A percentile compares a stretch with the other conserved stretches of the same genome.
Evolutionary conservation across 2,329 filamentous ascomycete species (phyloP).

Genomic region (Apiospora malaysiana): DNA sequence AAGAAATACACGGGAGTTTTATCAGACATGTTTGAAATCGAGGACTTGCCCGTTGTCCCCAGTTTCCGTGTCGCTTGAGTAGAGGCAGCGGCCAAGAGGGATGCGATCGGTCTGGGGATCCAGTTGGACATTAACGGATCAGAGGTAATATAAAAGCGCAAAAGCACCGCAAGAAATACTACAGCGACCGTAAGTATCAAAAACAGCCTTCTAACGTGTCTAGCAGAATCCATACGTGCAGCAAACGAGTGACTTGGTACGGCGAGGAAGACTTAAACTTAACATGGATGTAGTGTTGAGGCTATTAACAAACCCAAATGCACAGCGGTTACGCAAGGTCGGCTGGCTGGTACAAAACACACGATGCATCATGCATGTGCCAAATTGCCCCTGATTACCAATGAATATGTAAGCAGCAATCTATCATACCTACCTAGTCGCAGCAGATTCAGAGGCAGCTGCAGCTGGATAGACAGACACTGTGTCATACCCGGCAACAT

Average conservation of each 20-base stretch:
- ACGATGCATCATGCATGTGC: not conserved
- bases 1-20: slow-evolving; percentile 55
- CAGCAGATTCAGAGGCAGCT: not conserved
- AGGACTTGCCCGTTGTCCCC: not conserved
- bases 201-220: not conserved
- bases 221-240: not conserved
- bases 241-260: not conserved
- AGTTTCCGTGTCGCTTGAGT: not conserved
- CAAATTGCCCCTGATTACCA: slow-evolving; percentile 33
- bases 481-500: too few relatives aligned
- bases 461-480: too few relatives aligned
- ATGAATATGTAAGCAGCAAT: slow-evolving; percentile 37
- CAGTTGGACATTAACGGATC: slow-evolving; percentile 29
- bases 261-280: not conserved
- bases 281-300: not conserved
- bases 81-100: slow-evolving; percentile 27
- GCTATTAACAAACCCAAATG: not conserved
- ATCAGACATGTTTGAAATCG: slow-evolving; percentile 32
- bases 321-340: not conserved
- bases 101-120: slow-evolving; percentile 26
- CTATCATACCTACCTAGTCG: not conserved
- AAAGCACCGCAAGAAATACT: slow-evolving; percentile 33
- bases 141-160: slow-evolving; percentile 30
- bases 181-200: slow-evolving; percentile 30
- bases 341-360: not conserved